Evolutionary conservation across 352 stramenopile genomes (phyloP).

Genomic region (Phytopythium vexans): DNA sequence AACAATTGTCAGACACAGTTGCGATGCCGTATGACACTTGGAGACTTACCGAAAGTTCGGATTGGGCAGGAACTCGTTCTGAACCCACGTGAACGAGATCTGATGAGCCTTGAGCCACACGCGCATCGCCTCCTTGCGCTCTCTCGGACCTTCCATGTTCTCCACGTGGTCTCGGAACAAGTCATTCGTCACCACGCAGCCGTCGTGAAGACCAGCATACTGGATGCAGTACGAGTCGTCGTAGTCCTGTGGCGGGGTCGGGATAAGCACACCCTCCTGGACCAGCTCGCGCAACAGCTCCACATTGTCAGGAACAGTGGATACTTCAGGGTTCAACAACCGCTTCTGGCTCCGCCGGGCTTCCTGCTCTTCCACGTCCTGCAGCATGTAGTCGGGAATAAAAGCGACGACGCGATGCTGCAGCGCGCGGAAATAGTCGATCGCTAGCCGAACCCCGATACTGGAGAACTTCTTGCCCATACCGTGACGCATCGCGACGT

Average conservation of each 20-base stretch:
- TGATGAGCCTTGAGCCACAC: conserved; percentile 64
- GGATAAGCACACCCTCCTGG: conserved; percentile 66
- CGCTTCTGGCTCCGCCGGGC: conserved; percentile 16
- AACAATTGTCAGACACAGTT: conserved; percentile 1
- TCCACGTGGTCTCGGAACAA: conserved; percentile 83
- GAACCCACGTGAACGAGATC: conserved; percentile 88
- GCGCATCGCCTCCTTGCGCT: conserved; percentile 60
- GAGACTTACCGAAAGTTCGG: conserved; percentile 64
- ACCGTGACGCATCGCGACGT: conserved; percentile 82
- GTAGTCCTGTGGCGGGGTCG: conserved; percentile 84
- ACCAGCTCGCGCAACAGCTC: conserved; percentile 64
- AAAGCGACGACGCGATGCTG: conserved; percentile 82
- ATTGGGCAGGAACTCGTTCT: conserved; percentile 86
- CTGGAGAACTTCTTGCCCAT: conserved; percentile 76
- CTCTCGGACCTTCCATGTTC: conserved; percentile 52
- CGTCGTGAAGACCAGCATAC: conserved; percentile 72
- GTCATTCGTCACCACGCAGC: conserved; percentile 87
- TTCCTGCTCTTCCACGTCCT: conserved; percentile 42
- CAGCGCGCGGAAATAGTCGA: conserved; percentile 64
- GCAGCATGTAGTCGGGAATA: conserved; percentile 78
- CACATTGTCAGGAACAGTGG: conserved; percentile 74
- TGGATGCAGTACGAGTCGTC: conserved; percentile 91
- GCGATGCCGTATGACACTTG: not conserved
- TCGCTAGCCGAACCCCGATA: conserved; percentile 61
- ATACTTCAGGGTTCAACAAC: conserved; percentile 15